Evolutionary conservation across 164 flowering plant species (phyloP), one percentile per base, ranked within the genome.

Genomic region (Macadamia integrifolia): DNA sequence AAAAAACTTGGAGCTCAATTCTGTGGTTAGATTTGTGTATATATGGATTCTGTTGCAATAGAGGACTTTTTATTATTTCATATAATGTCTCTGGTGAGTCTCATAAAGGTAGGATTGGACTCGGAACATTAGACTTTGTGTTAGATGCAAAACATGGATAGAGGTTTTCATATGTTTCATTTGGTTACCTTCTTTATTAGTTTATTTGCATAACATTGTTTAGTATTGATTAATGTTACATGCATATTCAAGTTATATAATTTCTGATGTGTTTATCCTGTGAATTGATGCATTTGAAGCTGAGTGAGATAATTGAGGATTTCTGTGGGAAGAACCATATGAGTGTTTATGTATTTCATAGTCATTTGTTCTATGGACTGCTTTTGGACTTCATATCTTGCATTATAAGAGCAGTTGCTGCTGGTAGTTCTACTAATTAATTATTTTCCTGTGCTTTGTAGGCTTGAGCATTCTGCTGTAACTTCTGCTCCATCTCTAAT

Each of bases 381-480:
- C 78, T 85, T 40, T 72, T 35, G 40, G 40, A 35, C 40, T 35
- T 35, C 40, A 2, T 35, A 35, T 35, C 40, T 35, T 35, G 40
- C 40, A 35, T 35, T 35, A 35, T 35, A 35, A 58, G 98, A 46
- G 7, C 50, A 46, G 50, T 46, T 46, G 13, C 97, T 87, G 74
- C 75, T 95, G 74, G 98, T 92, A 8, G 9, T 8, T 46, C 50
- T 46, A 1, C 50, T 46, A 46, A 46, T 46, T 53, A 12, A 53
- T 12, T 13, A 53, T 53, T 4, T 50, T 53, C 15, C 56, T 43
- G 40, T 64, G 31, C 23, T 72, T 69, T 67, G 60, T 80, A 92
- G 98, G 87, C 82, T 92, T 70, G 98, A 92, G 80, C 68, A 80
- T 80, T 88, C 97, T 68, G 92, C 94, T 66, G 82, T 10, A 50